phyloP scores from a whole-genome alignment of 805 yeast species.

The Brettanomyces anomalus region DNA sequence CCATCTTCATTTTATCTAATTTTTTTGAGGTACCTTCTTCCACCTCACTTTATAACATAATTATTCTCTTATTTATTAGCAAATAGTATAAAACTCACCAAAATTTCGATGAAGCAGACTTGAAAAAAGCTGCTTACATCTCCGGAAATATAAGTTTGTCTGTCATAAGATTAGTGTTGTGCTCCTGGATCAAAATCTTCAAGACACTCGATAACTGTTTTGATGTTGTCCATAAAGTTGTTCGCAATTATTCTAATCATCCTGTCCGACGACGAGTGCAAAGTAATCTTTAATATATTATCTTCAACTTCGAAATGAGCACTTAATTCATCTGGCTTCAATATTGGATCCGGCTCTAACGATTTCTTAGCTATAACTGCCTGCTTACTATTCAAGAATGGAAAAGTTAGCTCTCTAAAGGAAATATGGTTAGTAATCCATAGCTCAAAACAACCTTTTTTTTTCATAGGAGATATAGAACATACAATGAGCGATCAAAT shows the following conservation, averaged over 20 bases:
- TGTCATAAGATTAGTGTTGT: not conserved
- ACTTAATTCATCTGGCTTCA: conserved; percentile 56
- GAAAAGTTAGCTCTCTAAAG: conserved; percentile 36
- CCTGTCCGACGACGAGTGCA: conserved; percentile 60
- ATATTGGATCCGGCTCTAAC: conserved; percentile 71
- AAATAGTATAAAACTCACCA: not conserved
- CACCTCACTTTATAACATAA: too few species aligned
- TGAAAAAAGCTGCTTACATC: too few species aligned
- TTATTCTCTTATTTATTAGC: too few species aligned
- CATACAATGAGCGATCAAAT: too few species aligned
- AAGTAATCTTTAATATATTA: conserved; percentile 32
- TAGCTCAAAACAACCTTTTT: too few species aligned
- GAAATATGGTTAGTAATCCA: too few species aligned
- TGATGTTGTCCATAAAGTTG: conserved; percentile 66
- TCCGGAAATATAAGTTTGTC: not conserved
- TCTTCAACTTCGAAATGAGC: conserved; percentile 34
- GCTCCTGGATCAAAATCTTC: conserved; percentile 48
- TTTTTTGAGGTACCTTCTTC: too few species aligned
- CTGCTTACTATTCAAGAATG: conserved; percentile 50
- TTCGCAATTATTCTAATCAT: conserved; percentile 79
- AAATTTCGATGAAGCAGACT: too few species aligned
- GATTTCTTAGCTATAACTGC: conserved; percentile 57
- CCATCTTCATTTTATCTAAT: not conserved
- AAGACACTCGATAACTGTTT: conserved; percentile 70
- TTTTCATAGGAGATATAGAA: too few species aligned